Conservation (phyloP, 495 filamentous ascomycete species). For the Immersiella caudata region DNA sequence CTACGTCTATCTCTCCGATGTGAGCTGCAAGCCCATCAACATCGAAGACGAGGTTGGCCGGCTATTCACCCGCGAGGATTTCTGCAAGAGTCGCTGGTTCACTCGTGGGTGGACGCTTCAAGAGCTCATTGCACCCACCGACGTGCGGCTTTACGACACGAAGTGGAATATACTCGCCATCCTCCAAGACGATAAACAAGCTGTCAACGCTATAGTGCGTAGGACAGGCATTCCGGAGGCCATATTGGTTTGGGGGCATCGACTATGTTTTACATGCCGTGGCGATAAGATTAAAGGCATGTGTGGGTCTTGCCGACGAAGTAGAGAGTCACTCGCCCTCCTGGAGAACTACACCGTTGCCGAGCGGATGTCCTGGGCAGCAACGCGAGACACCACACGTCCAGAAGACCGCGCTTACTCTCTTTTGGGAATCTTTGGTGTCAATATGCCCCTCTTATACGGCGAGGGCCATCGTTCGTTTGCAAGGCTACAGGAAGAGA, state of each 20-base stretch:
- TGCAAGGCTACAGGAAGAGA: conserved; percentile 4
- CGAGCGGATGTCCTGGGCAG: conserved; percentile 7
- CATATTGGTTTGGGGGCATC: neutral
- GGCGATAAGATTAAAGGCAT: neutral
- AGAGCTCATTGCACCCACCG: neutral
- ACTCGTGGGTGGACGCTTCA: conserved; percentile 40
- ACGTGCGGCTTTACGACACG: neutral
- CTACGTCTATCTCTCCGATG: conserved; percentile 34
- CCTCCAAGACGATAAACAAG: neutral
- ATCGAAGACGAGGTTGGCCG: neutral
- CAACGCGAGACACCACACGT: neutral
- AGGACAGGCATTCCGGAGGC: neutral
- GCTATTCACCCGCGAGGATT: neutral
- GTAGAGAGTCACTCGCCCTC: neutral
- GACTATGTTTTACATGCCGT: neutral
- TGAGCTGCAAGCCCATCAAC: neutral
- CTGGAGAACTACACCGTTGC: neutral
- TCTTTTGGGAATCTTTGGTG: conserved; percentile 9
- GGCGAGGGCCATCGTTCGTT: conserved; percentile 2
- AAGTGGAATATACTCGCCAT: neutral
- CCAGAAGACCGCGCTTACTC: conserved; percentile 11
- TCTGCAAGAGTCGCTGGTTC: conserved; percentile 36
- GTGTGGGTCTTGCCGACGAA: neutral
- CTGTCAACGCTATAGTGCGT: neutral
- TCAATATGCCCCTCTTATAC: conserved; percentile 13